Base-by-base conservation (phyloP, 768 basidiomycete genomes). In the Kwoniella sp. region DNA sequence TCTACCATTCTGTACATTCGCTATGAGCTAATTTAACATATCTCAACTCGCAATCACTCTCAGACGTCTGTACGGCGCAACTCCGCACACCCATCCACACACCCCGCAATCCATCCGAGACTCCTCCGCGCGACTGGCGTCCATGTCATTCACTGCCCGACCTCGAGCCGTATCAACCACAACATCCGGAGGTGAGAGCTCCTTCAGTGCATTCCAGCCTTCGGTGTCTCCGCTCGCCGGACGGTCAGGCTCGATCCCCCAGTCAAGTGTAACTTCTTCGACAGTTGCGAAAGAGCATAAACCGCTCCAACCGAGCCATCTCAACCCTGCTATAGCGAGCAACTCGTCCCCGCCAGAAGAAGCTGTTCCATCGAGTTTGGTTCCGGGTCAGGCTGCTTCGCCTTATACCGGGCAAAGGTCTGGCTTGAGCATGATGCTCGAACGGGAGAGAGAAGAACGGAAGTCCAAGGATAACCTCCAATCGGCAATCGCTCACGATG, bases 351-450 rank as follows among this genome's bases (percentile, higher is more conserved):
- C n/a, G n/a, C n/a, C 47, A 2, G 27, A 55, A 12, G 54, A 40
- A 10, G 22, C 12, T 15, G 25, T 15, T 54, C 60, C 15, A 55
- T 55, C 17, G 64, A 67, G 19, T 37, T 60, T 55, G 40, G 58
- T 59, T 52, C 46, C 26, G 46, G 58, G 19, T 24, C 27, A 33
- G 60, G 51, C 59, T 21, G 65, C 33, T 9, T 72, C 68, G 12
- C 53, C 65, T 10, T 65, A 64, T 36, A 56, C 60, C 2, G 55
- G 55, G 0, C 70, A 65, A 4, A 60, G 68, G 26, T 75, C 73
- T 1, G 77, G 69, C 10, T 48, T 79, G 63, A 79, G 76, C 48
- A 57, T 77, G 36, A 71, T 79, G 71, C 50, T 79, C 37, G 72
- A 71, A 55, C 63, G 70, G 27, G 70, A 71, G 15, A 59, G 59